Conservation (phyloP, 805 yeast species). For the Candida pseudofarinosa region DNA sequence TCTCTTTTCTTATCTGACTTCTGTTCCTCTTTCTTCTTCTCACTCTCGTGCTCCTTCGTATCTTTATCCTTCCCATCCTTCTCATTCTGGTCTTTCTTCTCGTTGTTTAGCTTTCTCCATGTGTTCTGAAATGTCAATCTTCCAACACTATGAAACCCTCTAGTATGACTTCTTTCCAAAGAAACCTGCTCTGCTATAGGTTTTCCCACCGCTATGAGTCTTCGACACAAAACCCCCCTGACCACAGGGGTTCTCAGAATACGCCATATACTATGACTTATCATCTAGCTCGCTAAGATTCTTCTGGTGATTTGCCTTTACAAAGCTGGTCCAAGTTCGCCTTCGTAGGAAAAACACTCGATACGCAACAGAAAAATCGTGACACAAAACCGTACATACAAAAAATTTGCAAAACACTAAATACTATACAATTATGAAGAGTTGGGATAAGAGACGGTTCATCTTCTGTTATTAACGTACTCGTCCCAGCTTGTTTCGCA, state of each 20-base stretch:
- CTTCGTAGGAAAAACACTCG: not conserved
- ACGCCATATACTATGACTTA: not conserved
- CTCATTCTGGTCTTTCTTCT: constrained; percentile 3
- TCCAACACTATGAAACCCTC: not conserved
- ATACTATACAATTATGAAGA: not conserved
- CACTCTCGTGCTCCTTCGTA: constrained; percentile 3
- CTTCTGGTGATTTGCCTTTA: not conserved
- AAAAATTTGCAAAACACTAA: not conserved
- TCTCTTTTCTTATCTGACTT: constrained; percentile 9
- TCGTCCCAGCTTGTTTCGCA: constrained; percentile 45
- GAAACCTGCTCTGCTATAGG: not conserved
- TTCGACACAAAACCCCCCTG: not conserved
- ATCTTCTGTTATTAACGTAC: constrained; percentile 17
- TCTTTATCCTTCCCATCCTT: not conserved
- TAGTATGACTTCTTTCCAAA: not conserved
- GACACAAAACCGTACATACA: not conserved
- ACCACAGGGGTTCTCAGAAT: not conserved
- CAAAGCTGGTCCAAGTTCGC: not conserved
- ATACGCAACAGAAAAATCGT: not conserved
- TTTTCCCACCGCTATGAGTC: not conserved
- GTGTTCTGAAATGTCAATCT: not conserved
- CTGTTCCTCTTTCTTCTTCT: constrained; percentile 9
- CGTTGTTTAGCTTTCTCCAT: constrained; percentile 2
- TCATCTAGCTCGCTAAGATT: not conserved
- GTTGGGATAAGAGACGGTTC: not conserved